Evolutionary conservation across 1,284 basidiomycete species (phyloP).

Genomic region (Cryptococcus sp.): DNA sequence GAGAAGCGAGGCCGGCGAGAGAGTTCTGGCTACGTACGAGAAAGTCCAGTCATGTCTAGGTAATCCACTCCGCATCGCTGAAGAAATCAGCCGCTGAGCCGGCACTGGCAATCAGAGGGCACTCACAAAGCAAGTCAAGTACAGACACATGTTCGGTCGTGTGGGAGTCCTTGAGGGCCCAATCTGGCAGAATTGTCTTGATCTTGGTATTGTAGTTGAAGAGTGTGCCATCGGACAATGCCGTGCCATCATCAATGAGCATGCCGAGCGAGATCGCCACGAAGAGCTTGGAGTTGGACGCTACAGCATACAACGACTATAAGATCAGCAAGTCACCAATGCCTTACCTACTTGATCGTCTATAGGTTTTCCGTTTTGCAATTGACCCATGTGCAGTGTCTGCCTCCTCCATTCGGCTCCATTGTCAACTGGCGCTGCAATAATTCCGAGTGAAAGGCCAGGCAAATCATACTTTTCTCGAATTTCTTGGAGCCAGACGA

Average conservation of each 20-base stretch:
- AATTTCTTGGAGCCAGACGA: slow-evolving; percentile 3
- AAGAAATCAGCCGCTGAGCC: neutral
- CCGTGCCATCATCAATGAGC: slow-evolving; percentile 47
- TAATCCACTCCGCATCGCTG: slow-evolving; percentile 32
- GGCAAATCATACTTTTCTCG: slow-evolving; percentile 7
- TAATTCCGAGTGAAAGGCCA: slow-evolving; percentile 9
- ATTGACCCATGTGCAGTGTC: slow-evolving; percentile 5
- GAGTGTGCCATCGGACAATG: slow-evolving; percentile 33
- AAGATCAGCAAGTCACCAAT: neutral
- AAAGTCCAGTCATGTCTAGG: slow-evolving; percentile 28
- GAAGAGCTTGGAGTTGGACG: slow-evolving; percentile 53
- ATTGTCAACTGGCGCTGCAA: slow-evolving; percentile 5
- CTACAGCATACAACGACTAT: slow-evolving; percentile 50
- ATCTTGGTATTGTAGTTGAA: slow-evolving; percentile 50
- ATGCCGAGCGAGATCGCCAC: slow-evolving; percentile 47
- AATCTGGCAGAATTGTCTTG: slow-evolving; percentile 48
- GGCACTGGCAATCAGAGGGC: neutral
- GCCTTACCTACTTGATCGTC: slow-evolving; percentile 6
- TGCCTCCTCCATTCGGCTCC: slow-evolving; percentile 6
- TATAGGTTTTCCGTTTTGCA: slow-evolving; percentile 5
- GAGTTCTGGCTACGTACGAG: slow-evolving; percentile 23
- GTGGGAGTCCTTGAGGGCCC: slow-evolving; percentile 47
- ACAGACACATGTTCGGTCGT: slow-evolving; percentile 45
- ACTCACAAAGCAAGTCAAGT: slow-evolving; percentile 45
- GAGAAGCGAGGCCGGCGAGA: too few relatives aligned